Percentiles rank a stretch among this genome's conserved stretches.
Conservation (phyloP, 1,139 yeast genomes). For the Lizanozyma gosingica region DNA sequence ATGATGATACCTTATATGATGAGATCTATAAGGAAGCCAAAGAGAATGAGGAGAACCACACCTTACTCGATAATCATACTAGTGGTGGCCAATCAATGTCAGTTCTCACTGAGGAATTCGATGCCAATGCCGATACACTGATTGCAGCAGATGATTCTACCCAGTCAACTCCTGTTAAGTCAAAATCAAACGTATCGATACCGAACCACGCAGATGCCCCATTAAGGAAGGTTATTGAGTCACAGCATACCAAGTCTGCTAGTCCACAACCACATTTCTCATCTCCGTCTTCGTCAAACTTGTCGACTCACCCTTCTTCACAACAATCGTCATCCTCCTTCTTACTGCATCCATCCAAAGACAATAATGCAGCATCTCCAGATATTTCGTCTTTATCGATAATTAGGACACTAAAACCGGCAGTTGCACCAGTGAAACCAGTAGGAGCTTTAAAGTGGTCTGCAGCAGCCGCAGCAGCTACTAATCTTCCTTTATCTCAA, state of each 20-base stretch:
- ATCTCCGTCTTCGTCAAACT: neutral
- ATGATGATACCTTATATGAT: conserved; percentile 34
- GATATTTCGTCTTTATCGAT: neutral
- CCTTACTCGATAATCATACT: neutral
- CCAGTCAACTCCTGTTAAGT: neutral
- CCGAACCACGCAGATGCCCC: neutral
- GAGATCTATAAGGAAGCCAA: conserved; percentile 27
- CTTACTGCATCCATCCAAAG: neutral
- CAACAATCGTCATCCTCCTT: neutral
- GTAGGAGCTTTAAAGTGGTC: conserved; percentile 63
- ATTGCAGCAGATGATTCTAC: neutral
- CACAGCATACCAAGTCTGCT: neutral
- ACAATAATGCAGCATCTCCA: neutral
- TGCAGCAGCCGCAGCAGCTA: conserved; percentile 50
- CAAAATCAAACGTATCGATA: neutral
- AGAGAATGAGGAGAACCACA: conserved; percentile 4
- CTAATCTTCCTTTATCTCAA: conserved; percentile 1
- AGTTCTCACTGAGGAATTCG: neutral
- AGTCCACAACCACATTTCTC: neutral
- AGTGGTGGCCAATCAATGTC: neutral
- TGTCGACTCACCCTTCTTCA: neutral
- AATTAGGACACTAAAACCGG: conserved; percentile 53
- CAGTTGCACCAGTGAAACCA: conserved; percentile 58
- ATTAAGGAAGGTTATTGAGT: neutral
- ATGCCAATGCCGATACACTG: neutral